phyloP scores from a whole-genome alignment of 1,284 basidiomycete genomes.

The Cryptococcus deneoformans region DNA sequence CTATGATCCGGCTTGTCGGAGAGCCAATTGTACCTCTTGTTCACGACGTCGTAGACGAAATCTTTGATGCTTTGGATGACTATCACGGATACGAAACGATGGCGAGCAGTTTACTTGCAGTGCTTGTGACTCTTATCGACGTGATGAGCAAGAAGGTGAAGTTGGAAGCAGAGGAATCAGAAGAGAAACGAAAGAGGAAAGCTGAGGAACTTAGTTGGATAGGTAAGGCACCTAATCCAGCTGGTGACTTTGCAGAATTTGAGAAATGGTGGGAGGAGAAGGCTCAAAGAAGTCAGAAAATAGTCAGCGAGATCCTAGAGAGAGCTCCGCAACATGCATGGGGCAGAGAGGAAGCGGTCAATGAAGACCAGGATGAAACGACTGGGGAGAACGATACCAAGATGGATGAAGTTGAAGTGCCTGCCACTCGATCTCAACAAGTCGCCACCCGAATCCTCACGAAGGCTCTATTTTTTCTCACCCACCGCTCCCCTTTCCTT shows the following conservation, averaged over 20 bases:
- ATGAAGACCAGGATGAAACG: slow-evolving; percentile 26
- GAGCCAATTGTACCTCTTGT: slow-evolving; percentile 78
- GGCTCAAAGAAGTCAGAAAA: slow-evolving; percentile 40
- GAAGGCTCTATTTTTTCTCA: slow-evolving; percentile 83
- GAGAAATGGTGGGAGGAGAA: slow-evolving; percentile 63
- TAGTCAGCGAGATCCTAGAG: slow-evolving; percentile 56
- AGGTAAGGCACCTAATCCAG: slow-evolving; percentile 36
- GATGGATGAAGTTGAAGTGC: slow-evolving; percentile 51
- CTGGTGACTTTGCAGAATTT: slow-evolving; percentile 53
- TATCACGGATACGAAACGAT: slow-evolving; percentile 77
- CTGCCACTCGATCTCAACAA: slow-evolving; percentile 66
- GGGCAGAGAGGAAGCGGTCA: slow-evolving; percentile 20
- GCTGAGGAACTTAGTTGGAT: slow-evolving; percentile 45
- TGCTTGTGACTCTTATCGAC: slow-evolving; percentile 82
- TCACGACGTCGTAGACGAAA: slow-evolving; percentile 88
- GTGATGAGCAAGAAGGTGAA: slow-evolving; percentile 70
- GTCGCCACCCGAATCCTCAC: slow-evolving; percentile 78
- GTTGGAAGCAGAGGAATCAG: slow-evolving; percentile 51
- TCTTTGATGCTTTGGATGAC: slow-evolving; percentile 89
- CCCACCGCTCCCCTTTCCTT: slow-evolving; percentile 77
- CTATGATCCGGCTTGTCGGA: slow-evolving; percentile 77
- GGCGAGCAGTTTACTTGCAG: slow-evolving; percentile 52
- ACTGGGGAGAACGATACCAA: slow-evolving; percentile 30
- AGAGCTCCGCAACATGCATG: slow-evolving; percentile 58
- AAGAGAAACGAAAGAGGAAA: slow-evolving; percentile 24